Base-by-base conservation (phyloP, 208 protist species). In the Jaenimonas drosophilae region DNA sequence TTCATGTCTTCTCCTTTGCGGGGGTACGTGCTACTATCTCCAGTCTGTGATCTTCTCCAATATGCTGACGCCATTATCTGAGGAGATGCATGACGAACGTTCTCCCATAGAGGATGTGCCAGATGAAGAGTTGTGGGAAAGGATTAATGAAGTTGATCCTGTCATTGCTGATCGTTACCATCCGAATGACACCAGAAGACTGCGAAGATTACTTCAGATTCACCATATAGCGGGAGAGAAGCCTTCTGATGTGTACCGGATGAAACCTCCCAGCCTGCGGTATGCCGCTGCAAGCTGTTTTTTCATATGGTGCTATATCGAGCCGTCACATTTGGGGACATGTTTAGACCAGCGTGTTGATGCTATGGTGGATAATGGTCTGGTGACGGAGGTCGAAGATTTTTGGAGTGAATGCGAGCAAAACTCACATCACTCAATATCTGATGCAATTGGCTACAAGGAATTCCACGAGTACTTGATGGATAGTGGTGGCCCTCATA, bases 371-470 rank as follows among this genome's bases (percentile, higher is more conserved):
- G 14, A 46, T 4, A 54, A 51, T 20, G 87, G 90, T 6, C 59
- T 94, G 40, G 28, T 94, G 17, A 41, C 63, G 0, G 86, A 95
- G 45, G 55, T 76, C 28, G 20, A 42, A 11, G 27, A 51, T 20
- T 83, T 89, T 45, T 41, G 57, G 43, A 1, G 43, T 16, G 24
- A 39, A 20, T 40, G 27, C 6, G 9, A 11, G 24, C 27, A 31
- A 17, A 28, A 19, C 32, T 49, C 6, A 59, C 48, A 34, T 53
- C 51, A 3, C 33, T 56, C 53, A 33, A 48, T 91, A 21, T 26
- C 52, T 4, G 71, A 76, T 19, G 75, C 78, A 7, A 92, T 92
- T 45, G 83, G 83, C 0, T 92, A 66, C 56, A 92, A 87, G 37
- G 75, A 91, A 49, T 77, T 88, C 27, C 16, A 47, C 4, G 20